A percentile compares a stretch with the other conserved stretches of the same genome.
Evolutionary conservation across 371 early-diverging fungal genomes (phyloP).

Genomic region (Rhizopus delemar): DNA sequence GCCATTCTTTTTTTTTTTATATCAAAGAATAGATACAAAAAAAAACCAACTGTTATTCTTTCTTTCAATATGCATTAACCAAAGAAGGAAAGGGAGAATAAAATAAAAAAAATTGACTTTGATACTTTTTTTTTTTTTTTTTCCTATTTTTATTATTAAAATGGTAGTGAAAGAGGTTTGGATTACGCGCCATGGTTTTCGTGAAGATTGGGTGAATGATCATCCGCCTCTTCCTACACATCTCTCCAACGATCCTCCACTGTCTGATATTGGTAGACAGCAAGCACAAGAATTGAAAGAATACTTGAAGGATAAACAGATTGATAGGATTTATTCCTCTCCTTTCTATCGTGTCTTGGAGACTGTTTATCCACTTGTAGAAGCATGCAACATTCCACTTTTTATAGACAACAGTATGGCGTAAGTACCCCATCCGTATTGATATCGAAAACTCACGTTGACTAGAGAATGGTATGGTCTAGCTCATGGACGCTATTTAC

Average conservation of each 20-base stretch:
- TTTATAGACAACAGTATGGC: slow-evolving; percentile 38
- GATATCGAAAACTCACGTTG: background rate
- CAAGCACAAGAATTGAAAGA: slow-evolving; percentile 36
- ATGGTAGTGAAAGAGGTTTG: slow-evolving; percentile 36
- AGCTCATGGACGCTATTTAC: slow-evolving; percentile 30
- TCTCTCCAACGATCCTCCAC: slow-evolving; percentile 32
- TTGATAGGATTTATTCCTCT: slow-evolving; percentile 37
- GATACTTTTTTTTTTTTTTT: slow-evolving; percentile 2
- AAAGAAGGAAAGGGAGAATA: background rate
- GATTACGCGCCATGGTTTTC: slow-evolving; percentile 42
- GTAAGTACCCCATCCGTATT: slow-evolving; percentile 15
- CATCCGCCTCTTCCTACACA: slow-evolving; percentile 31
- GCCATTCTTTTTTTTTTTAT: background rate
- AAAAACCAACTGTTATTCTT: too few relatives aligned
- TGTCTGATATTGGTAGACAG: slow-evolving; percentile 31
- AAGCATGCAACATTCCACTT: slow-evolving; percentile 24
- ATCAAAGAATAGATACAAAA: background rate
- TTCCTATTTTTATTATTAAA: background rate
- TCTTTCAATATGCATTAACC: background rate
- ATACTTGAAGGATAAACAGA: slow-evolving; percentile 31
- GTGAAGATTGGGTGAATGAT: slow-evolving; percentile 43
- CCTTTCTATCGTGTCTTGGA: slow-evolving; percentile 44
- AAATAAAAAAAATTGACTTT: background rate
- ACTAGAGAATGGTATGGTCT: slow-evolving; percentile 44
- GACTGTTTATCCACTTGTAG: slow-evolving; percentile 33